These are phyloP conservation scores for Cladobotryum protrusum DNA, from an alignment of 2,329 filamentous ascomycete species.

Conservation along the genomic window DNA sequence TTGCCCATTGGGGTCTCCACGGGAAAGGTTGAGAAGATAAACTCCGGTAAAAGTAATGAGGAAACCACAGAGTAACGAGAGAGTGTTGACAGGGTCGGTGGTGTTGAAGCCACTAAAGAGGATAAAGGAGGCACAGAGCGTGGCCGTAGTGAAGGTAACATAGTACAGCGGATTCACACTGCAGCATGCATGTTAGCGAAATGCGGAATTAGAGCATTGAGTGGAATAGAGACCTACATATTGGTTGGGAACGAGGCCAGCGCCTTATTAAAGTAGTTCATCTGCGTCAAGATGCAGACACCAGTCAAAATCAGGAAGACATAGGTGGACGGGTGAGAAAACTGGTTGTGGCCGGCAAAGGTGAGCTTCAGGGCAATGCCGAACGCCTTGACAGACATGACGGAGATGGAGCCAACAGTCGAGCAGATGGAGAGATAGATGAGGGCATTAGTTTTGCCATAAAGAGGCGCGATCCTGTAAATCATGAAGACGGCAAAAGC, in stretches of 20 bases:
- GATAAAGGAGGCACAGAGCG: constrained; percentile 89
- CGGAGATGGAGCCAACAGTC: constrained; percentile 90
- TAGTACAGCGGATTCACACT: constrained; percentile 97
- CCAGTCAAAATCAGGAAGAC: constrained; percentile 90
- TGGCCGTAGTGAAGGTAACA: constrained; percentile 93
- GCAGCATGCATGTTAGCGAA: constrained; percentile 13
- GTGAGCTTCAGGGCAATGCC: constrained; percentile 96
- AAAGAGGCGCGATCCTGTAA: constrained; percentile 80
- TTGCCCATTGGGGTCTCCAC: constrained; percentile 78
- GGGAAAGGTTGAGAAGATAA: constrained; percentile 92
- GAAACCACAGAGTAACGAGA: constrained; percentile 89
- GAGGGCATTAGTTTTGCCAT: constrained; percentile 92
- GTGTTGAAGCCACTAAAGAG: constrained; percentile 96
- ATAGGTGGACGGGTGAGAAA: constrained; percentile 90
- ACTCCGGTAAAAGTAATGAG: constrained; percentile 92
- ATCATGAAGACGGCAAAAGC: constrained; percentile 92
- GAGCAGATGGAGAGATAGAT: constrained; percentile 98
- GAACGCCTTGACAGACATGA: constrained; percentile 99
- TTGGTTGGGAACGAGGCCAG: constrained; percentile 94
- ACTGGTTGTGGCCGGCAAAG: constrained; percentile 88
- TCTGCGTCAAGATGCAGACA: constrained; percentile 95
- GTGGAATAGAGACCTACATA: constrained; percentile 58
- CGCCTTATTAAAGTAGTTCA: constrained; percentile 99
- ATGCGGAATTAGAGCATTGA: neutral
- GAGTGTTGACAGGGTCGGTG: constrained; percentile 80